Evolutionary conservation across 2,329 filamentous ascomycete genomes (phyloP), one percentile per base, ranked within the genome.

Genomic region (Neospermospora avenae): DNA sequence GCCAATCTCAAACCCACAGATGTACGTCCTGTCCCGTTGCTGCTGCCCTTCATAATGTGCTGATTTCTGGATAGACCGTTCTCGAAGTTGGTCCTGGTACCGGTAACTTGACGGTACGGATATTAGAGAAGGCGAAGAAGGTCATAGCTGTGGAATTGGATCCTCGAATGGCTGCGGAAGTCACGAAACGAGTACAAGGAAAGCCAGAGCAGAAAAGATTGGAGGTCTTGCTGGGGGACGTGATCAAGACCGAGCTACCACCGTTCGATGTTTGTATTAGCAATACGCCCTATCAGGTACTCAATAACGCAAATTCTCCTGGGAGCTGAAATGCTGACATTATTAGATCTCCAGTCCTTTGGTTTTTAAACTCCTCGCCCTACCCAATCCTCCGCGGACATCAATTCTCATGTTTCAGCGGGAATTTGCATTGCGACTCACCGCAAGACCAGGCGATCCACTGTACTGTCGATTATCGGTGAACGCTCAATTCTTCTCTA

Each of bases 361-460:
- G 49, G 92, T 95, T 55, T 97, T 97, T 81, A 87, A 74, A 76
- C 85, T 98, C 49, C 84, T 98, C 55, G 84, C 90, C 28, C 86
- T 93, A 65, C 86, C 85, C 4, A 91, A 91, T 45, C 88, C 92
- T 0, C 95, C 95, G 0, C 81, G 93, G 35, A 86, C 85, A 62
- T 93, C 89, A 68, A 85, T 98, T 65, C 91, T 98, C 77, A 96
- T 96, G 92, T 95, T 96, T 71, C 93, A 98, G 78, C 86, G 92
- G 71, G 93, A 98, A 77, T 97, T 97, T 71, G 93, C 93, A 18
- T 86, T 96, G 74, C 85, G 93, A 41, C 80, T 98, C 37, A 93
- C 96, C 59, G 95, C 95, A 14, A 87, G 88, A 46, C 91, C 93
- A 0, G 91, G 91, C 8, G 93, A 97, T 72, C 84, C 91, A 56